Conservation (phyloP, 441 rosid genomes). For the Erysimum pusillum region DNA sequence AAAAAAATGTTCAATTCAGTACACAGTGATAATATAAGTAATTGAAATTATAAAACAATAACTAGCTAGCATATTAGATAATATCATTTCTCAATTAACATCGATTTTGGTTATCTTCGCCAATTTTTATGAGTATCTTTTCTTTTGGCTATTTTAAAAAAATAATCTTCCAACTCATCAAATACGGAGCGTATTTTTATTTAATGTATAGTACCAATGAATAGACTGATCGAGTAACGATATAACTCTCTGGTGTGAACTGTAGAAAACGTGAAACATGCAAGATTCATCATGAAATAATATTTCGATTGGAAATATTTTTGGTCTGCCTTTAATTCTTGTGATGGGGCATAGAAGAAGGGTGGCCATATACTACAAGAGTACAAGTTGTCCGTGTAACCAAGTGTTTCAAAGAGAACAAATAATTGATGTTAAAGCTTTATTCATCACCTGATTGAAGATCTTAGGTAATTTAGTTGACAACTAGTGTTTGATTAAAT, state of each 20-base stretch:
- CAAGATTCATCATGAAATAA: background rate
- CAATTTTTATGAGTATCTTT: background rate
- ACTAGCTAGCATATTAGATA: background rate
- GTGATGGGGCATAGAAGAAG: constrained; percentile 11
- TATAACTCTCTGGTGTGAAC: background rate
- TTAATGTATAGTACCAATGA: background rate
- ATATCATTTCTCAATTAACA: background rate
- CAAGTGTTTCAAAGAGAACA: constrained; percentile 3
- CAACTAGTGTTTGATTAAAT: no score
- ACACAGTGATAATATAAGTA: background rate
- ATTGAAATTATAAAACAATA: background rate
- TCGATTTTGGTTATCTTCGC: background rate
- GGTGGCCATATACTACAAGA: constrained; percentile 5
- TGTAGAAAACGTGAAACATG: constrained; percentile 15
- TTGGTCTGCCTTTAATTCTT: background rate
- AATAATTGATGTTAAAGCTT: no score
- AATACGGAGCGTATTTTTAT: background rate
- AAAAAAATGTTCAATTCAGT: background rate
- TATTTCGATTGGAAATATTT: background rate
- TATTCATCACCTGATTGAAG: no score
- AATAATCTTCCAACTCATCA: no score
- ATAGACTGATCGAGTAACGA: background rate
- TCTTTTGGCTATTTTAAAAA: no score
- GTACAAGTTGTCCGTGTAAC: background rate
- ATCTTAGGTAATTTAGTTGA: no score